Evolutionary conservation across 805 yeast genomes (phyloP), one percentile per base, ranked within the genome.

Genomic region (Metschnikowia gelsemii): DNA sequence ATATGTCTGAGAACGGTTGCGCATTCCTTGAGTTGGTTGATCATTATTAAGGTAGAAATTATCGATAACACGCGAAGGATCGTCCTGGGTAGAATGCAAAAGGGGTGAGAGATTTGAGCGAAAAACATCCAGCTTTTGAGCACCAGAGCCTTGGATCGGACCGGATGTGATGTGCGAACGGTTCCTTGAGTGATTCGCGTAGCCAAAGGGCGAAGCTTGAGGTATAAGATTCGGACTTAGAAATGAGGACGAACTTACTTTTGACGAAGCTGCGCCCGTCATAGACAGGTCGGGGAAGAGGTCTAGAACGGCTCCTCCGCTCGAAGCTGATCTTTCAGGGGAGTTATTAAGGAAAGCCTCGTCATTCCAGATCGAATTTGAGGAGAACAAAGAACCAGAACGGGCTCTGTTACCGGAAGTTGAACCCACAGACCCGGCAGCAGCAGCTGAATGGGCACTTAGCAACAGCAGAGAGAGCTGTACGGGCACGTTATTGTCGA

Each of bases 301-400:
- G 24, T 50, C 54, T 18, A 48, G 34, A 3, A 35, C 25, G 25
- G 47, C 46, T 25, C 36, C 41, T 6, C 44, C 40, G 12, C 40
- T 41, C 9, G 49, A 46, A 7, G 42, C 23, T 27, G 42, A 47
- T 13, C 50, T 44, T 26, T 45, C 51, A 13, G 54, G 55, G 17
- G 51, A 46, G 31, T 52, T 42, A 18, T 29, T 38, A 38, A 43
- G 49, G 25, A 49, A 27, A 16, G 56, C 50, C 34, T 72, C 76
- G 51, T 75, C 80, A 47, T 76, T 75, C 86, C 86, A 80, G 40
- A 80, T 79, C 28, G 83, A 76, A 47, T 67, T 61, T 2, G 71
- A 62, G 19, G 70, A 63, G 48, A 75, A 68, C 33, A 79, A 61
- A 1, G 83, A 78, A 4, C 82, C 79, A 0, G 84, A 78, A 40